These are phyloP conservation scores for Trichosporon sp. DNA, from an alignment of 1,284 basidiomycete species.

Conservation along the genomic window DNA sequence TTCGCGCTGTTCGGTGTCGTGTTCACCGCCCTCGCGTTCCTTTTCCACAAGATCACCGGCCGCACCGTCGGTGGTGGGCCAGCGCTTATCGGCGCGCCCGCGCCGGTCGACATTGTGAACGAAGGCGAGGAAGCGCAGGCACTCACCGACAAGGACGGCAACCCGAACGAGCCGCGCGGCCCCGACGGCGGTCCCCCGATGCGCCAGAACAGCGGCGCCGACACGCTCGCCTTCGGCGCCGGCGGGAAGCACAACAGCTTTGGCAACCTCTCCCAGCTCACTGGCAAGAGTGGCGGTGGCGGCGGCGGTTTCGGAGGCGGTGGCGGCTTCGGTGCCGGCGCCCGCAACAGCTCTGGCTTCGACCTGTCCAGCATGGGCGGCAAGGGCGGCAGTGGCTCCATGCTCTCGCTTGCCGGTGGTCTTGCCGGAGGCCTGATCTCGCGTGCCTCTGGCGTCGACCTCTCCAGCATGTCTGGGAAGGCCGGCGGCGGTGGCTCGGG, in stretches of 20 bases:
- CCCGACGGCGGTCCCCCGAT: neutral
- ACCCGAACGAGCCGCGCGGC: neutral
- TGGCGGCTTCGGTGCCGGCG: neutral
- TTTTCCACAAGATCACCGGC: slow-evolving; percentile 17
- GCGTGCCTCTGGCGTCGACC: slow-evolving; percentile 1
- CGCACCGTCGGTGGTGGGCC: slow-evolving; percentile 7
- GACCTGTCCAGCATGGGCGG: slow-evolving; percentile 2
- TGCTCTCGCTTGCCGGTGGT: neutral
- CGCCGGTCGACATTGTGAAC: neutral
- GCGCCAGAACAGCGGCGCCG: neutral
- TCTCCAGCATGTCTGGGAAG: slow-evolving; percentile 6
- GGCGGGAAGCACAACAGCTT: slow-evolving; percentile 8
- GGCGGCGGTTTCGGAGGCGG: slow-evolving; percentile 3
- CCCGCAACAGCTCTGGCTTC: slow-evolving; percentile 1
- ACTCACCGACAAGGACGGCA: neutral
- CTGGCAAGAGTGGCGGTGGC: neutral
- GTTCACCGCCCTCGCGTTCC: slow-evolving; percentile 11
- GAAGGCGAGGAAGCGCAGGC: neutral
- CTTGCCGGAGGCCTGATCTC: slow-evolving; percentile 7
- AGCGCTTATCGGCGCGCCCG: neutral
- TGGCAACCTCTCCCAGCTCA: slow-evolving; percentile 6
- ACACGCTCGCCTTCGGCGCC: slow-evolving; percentile 7
- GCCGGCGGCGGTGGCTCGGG: neutral
- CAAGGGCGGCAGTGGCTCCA: neutral
- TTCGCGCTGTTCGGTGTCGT: slow-evolving; percentile 20